Conservation (phyloP, 2,329 filamentous ascomycete species). For the Beauveria varroae region DNA sequence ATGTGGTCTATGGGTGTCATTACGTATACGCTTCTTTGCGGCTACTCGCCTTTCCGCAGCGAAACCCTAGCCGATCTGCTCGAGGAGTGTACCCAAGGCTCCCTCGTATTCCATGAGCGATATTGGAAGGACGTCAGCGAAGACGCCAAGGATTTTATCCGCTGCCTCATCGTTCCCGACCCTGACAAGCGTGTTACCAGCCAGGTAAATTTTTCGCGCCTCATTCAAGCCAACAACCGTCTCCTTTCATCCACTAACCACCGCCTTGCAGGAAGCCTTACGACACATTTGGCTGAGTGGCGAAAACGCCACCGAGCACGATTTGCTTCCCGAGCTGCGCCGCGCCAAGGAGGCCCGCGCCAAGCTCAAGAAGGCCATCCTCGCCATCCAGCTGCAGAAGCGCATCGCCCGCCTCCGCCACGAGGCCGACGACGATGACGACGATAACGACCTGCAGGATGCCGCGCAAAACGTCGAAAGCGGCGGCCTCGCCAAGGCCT, state of each 20-base stretch:
- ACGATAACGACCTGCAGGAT: constrained; percentile 60
- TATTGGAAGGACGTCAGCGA: constrained; percentile 98
- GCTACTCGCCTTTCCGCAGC: constrained; percentile 95
- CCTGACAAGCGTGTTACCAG: constrained; percentile 72
- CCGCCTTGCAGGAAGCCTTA: constrained; percentile 56
- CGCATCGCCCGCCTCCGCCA: constrained; percentile 92
- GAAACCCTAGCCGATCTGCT: constrained; percentile 91
- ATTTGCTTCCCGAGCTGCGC: constrained; percentile 88
- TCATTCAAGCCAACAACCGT: constrained; percentile 7
- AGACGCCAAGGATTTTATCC: constrained; percentile 93
- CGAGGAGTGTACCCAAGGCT: constrained; percentile 78
- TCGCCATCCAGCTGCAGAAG: constrained; percentile 92
- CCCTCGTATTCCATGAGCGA: constrained; percentile 90
- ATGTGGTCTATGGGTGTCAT: constrained; percentile 99
- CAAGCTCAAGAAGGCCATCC: constrained; percentile 85
- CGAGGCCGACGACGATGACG: constrained; percentile 80
- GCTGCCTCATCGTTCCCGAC: constrained; percentile 68
- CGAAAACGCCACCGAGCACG: constrained; percentile 87
- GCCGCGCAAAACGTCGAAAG: constrained; percentile 33
- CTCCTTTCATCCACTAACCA: background rate
- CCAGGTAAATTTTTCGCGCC: constrained; percentile 34
- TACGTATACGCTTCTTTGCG: constrained; percentile 94
- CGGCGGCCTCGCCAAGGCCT: constrained; percentile 14
- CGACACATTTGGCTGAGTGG: constrained; percentile 85
- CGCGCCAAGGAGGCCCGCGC: constrained; percentile 87